Conservation (phyloP, 2,329 filamentous ascomycete genomes). For the Orbilia quercus region DNA sequence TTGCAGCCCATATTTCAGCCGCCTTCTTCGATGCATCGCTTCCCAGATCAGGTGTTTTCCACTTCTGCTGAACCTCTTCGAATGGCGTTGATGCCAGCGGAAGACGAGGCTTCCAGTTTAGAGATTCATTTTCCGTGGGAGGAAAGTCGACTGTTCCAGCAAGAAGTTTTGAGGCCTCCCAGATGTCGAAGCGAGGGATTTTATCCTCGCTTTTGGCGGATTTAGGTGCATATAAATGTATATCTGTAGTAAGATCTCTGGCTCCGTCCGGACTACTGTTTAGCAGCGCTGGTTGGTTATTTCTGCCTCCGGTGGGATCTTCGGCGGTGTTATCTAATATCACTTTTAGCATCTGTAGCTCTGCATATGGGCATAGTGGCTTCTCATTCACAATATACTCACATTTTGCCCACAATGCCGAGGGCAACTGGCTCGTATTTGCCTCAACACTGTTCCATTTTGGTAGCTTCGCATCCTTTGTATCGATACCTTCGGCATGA, state of each 20-base stretch:
- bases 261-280: conserved; percentile 10
- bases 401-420: conserved; percentile 19
- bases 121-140: conserved; percentile 1
- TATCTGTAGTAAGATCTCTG: conserved; percentile 18
- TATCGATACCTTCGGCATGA: conserved; percentile 1
- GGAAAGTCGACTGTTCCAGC: conserved; percentile 19
- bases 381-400: neutral
- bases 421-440: conserved; percentile 14
- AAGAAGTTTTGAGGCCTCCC: conserved; percentile 20
- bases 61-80: conserved; percentile 19
- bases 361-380: neutral
- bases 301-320: conserved; percentile 17
- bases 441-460: conserved; percentile 22
- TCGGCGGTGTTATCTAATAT: conserved; percentile 10
- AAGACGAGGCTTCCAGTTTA: conserved; percentile 24
- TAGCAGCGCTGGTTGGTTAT: conserved; percentile 9
- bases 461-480: conserved; percentile 23
- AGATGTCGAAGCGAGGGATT: conserved; percentile 45
- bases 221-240: neutral
- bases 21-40: conserved; percentile 26
- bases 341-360: conserved; percentile 5
- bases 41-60: conserved; percentile 32
- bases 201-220: conserved; percentile 24
- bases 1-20: conserved; percentile 25
- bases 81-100: conserved; percentile 21